Base-by-base conservation (phyloP, 2,329 filamentous ascomycete genomes). In the Trichoderma sp. region DNA sequence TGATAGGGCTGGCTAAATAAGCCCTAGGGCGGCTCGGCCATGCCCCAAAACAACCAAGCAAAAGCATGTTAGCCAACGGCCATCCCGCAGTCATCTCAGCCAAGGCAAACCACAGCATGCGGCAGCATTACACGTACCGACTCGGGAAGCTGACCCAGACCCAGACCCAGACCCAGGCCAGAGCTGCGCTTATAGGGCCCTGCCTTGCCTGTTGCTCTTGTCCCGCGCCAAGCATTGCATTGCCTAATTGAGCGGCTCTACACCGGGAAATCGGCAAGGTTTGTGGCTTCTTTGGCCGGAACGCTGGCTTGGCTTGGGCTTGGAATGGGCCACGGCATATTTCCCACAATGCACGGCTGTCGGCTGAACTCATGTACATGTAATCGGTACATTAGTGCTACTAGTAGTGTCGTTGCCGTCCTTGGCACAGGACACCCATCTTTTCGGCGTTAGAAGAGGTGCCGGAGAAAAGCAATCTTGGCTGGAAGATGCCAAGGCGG, bases 91-190 rank as follows among this genome's bases (percentile, higher is more conserved):
- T 18, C 16, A 43, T 43, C 39, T 18, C 5, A 34, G 32, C 11
- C 18, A n/a, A 24, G 18, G 18, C 10, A 16, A 13, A 11, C n/a
- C 18, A 32, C 1, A 3, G 26, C 28, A 34, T 24, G 46, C 54
- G 54, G 52, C 63, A 66, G 26, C 49, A 64, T 54, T 32, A 66
- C 39, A 58, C 63, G 63, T 66, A 51, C 52, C 63, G 63, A 58
- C 63, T 39, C 52, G 63, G 63, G 26, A 21, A 24, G 28, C 46
- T 30, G 52, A 32, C 10, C 10, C 8, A 32, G 30, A 32, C 30
- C 13, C 24, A 32, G 52, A 32, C 10, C 10, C 8, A 32, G 30
- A 32, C 30, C 13, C 24, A 32, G 30, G 8, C 30, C 51, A 26
- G 51, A 10, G 14, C 8, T 49, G 43, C 10, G n/a, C 43, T n/a